phyloP scores from a whole-genome alignment of 441 rosid genomes.

The Rhodomyrtus psidioides region DNA sequence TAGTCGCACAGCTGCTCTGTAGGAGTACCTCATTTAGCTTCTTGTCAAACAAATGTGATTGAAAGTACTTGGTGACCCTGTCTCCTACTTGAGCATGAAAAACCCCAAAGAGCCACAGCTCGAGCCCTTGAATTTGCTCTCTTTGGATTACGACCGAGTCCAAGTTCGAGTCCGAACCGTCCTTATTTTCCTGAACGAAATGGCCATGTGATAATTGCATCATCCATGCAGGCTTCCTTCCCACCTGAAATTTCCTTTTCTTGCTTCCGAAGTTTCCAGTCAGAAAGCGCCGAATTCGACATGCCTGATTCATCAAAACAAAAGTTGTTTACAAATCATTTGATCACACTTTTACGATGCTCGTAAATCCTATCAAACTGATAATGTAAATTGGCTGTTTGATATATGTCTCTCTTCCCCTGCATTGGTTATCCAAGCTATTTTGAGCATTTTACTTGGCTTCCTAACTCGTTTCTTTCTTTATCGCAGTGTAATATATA shows the following conservation, averaged over 20 bases:
- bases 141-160: constrained; percentile 57
- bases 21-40: constrained; percentile 31
- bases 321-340: neutral
- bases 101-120: constrained; percentile 67
- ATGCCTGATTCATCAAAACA: constrained; percentile 19
- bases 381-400: too few relatives aligned
- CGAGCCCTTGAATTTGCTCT: constrained; percentile 51
- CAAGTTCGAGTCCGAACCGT: constrained; percentile 5
- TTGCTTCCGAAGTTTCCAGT: constrained; percentile 18
- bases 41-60: constrained; percentile 50
- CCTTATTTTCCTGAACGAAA: constrained; percentile 38
- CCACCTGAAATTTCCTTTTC: constrained; percentile 11
- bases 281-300: constrained; percentile 31
- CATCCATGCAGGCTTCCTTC: constrained; percentile 55
- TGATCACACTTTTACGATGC: neutral
- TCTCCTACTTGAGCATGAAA: constrained; percentile 40
- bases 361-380: too few relatives aligned
- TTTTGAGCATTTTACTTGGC: too few relatives aligned
- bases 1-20: neutral
- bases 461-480: neutral
- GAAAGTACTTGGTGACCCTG: constrained; percentile 40
- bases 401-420: too few relatives aligned
- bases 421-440: too few relatives aligned
- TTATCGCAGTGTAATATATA: neutral
- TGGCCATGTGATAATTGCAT: constrained; percentile 58